These are phyloP conservation scores for Trichocomaceae sp. DNA, from an alignment of 2,329 filamentous ascomycete genomes.

Conservation along the genomic window DNA sequence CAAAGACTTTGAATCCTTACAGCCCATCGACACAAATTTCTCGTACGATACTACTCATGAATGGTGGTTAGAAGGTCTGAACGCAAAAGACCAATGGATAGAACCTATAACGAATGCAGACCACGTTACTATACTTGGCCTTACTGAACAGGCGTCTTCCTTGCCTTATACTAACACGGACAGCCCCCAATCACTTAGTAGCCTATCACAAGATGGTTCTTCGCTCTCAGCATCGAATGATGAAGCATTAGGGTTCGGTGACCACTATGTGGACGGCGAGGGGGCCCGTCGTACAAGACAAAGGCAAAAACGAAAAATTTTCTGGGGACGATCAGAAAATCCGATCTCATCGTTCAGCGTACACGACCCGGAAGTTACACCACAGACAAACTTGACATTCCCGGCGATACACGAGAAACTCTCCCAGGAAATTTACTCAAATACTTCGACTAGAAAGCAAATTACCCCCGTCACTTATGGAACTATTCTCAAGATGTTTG, in stretches of 20 bases:
- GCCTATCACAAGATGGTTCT: conserved; percentile 20
- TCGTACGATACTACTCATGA: conserved; percentile 18
- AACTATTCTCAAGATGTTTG: conserved; percentile 25
- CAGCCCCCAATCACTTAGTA: conserved; percentile 19
- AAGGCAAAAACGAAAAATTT: conserved; percentile 18
- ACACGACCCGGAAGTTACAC: background rate
- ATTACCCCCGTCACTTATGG: conserved; percentile 25
- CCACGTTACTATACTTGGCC: conserved; percentile 14
- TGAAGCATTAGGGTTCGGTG: conserved; percentile 19
- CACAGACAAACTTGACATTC: conserved; percentile 12
- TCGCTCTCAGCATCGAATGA: conserved; percentile 17
- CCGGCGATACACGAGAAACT: conserved; percentile 18
- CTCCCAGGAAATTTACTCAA: conserved; percentile 17
- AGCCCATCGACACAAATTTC: conserved; percentile 11
- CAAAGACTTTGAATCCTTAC: conserved; percentile 15
- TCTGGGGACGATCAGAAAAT: conserved; percentile 12
- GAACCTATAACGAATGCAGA: conserved; percentile 20
- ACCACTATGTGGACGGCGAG: conserved; percentile 25
- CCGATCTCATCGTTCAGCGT: conserved; percentile 9
- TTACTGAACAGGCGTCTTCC: conserved; percentile 19
- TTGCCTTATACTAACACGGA: conserved; percentile 14
- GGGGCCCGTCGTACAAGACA: conserved; percentile 22
- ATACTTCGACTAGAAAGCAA: conserved; percentile 10
- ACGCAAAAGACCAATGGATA: conserved; percentile 22
- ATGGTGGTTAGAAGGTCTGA: conserved; percentile 15